Conservation (phyloP, 257 asterid species). For the Capsicum rhomboideum region DNA sequence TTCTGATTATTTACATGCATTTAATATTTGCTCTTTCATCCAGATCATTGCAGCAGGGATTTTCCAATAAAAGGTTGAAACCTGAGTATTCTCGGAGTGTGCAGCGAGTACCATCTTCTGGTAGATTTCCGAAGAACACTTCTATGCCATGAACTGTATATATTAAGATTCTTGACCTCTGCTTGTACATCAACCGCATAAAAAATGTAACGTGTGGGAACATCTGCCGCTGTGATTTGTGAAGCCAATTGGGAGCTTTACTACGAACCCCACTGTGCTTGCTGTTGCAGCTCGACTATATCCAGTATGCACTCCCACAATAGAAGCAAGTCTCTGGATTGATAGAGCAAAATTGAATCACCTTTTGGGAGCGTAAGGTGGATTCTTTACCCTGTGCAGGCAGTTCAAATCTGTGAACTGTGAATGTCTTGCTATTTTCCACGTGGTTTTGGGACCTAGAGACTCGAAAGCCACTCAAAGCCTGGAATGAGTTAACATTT, state of each 20-base stretch:
- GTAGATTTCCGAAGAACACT: slow-evolving; percentile 48
- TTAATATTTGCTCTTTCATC: background rate
- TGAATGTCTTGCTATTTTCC: background rate
- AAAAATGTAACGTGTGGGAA: slow-evolving; percentile 5
- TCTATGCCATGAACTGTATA: slow-evolving; percentile 40
- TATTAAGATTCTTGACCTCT: slow-evolving; percentile 2
- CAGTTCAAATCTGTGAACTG: background rate
- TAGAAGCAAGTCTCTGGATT: background rate
- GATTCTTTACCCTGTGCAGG: background rate
- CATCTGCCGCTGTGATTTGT: background rate
- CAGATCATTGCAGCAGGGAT: slow-evolving; percentile 74
- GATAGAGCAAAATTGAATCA: background rate
- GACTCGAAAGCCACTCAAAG: background rate
- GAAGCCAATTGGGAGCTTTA: background rate
- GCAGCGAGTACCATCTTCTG: slow-evolving; percentile 54
- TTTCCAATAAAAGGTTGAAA: slow-evolving; percentile 56
- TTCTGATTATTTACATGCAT: background rate
- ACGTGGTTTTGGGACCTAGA: background rate
- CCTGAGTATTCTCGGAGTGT: slow-evolving; percentile 52
- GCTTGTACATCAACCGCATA: slow-evolving; percentile 20
- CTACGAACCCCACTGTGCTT: background rate
- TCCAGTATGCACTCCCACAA: background rate
- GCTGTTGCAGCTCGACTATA: background rate
- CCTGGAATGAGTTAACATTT: background rate
- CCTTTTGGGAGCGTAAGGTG: background rate